Percentiles rank a stretch among this genome's conserved stretches.
Conservation (phyloP, 2,329 filamentous ascomycete genomes). For the Neoscytalidium dimidiatum region DNA sequence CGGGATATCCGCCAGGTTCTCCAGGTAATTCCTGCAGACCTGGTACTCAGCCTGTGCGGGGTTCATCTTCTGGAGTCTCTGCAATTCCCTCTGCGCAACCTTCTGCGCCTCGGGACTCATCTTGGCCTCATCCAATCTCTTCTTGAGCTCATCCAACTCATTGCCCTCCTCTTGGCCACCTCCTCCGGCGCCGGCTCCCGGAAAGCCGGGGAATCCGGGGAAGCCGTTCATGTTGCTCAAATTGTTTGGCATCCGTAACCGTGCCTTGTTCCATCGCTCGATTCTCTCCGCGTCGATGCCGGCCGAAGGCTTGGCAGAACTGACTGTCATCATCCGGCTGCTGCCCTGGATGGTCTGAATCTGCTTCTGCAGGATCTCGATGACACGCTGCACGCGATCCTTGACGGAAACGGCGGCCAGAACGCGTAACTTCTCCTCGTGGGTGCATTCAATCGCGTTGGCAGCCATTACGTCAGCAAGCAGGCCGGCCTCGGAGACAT, state of each 20-base stretch:
- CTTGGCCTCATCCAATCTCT: slow-evolving; percentile 78
- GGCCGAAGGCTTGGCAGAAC: slow-evolving; percentile 55
- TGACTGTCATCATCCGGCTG: slow-evolving; percentile 80
- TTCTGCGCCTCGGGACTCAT: slow-evolving; percentile 84
- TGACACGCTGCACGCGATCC: slow-evolving; percentile 75
- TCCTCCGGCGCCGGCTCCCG: slow-evolving; percentile 52
- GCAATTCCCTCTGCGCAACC: slow-evolving; percentile 86
- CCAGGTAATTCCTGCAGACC: slow-evolving; percentile 88
- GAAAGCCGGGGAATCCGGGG: slow-evolving; percentile 41
- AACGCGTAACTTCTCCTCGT: slow-evolving; percentile 89
- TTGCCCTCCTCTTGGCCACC: slow-evolving; percentile 78
- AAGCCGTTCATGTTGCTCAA: slow-evolving; percentile 30
- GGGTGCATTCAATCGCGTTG: slow-evolving; percentile 81
- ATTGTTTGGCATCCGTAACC: slow-evolving; percentile 15
- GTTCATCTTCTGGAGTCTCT: slow-evolving; percentile 90
- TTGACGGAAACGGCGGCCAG: slow-evolving; percentile 79
- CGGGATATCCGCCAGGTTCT: slow-evolving; percentile 90
- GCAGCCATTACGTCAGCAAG: slow-evolving; percentile 96
- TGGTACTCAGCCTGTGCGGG: slow-evolving; percentile 95
- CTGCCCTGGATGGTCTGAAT: slow-evolving; percentile 82
- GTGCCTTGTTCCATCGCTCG: slow-evolving; percentile 28
- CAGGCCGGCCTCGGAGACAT: slow-evolving; percentile 76
- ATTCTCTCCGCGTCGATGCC: slow-evolving; percentile 48
- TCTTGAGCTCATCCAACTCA: slow-evolving; percentile 88
- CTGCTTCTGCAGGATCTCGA: slow-evolving; percentile 81